A percentile compares a stretch with the other conserved stretches of the same genome.
These are phyloP conservation scores for Boechera divaricarpa DNA, from an alignment of 345 rosid genomes.

Conservation along the genomic window DNA sequence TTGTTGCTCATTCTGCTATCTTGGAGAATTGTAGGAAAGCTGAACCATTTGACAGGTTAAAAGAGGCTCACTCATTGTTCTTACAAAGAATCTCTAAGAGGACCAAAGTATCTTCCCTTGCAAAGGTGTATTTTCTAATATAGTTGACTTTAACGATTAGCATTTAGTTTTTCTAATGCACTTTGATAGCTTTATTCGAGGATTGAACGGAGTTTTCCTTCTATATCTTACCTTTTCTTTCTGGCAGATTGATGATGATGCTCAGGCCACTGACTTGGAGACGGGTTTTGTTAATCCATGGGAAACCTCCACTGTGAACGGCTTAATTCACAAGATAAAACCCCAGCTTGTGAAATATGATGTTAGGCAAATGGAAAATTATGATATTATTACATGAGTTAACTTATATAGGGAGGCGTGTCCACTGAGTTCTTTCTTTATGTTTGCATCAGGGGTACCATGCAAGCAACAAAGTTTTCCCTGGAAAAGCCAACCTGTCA, in stretches of 20 bases:
- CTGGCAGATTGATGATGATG: conserved; percentile 53
- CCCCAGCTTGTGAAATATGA: conserved; percentile 60
- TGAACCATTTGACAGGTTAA: conserved; percentile 70
- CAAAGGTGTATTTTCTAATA: conserved; percentile 51
- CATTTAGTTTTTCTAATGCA: neutral
- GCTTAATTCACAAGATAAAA: conserved; percentile 58
- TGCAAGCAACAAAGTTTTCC: conserved; percentile 61
- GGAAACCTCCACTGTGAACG: conserved; percentile 59
- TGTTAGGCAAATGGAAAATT: conserved; percentile 48
- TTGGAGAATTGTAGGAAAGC: conserved; percentile 61
- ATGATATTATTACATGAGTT: conserved; percentile 23
- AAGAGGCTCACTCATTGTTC: conserved; percentile 62
- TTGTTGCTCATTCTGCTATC: conserved; percentile 15
- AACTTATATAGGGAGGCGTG: neutral
- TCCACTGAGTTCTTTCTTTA: conserved; percentile 32
- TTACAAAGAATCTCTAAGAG: conserved; percentile 69
- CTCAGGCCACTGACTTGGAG: conserved; percentile 27
- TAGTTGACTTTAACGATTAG: neutral
- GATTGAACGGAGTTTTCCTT: neutral
- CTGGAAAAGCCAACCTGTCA: conserved; percentile 69
- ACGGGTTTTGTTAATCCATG: conserved; percentile 66
- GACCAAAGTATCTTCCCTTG: conserved; percentile 50
- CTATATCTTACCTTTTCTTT: neutral
- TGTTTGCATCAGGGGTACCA: conserved; percentile 74
- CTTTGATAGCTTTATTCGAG: conserved; percentile 17